Conservation (phyloP, 768 basidiomycete genomes). For the Phanerochaete carnosa region DNA sequence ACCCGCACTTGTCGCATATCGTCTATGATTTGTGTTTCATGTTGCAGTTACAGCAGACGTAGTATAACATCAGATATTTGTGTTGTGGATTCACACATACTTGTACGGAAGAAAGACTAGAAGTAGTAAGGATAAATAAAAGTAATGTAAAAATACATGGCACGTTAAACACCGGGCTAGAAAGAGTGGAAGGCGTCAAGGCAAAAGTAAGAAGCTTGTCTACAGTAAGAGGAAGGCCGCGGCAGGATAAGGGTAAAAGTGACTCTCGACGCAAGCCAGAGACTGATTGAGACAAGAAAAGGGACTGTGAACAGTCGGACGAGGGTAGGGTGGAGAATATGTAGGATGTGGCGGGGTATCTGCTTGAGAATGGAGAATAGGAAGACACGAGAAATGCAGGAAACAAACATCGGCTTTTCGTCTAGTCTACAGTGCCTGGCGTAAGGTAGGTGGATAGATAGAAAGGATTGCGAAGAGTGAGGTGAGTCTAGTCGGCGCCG, state of each 20-base stretch:
- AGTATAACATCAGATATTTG: background rate
- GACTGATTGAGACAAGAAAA: background rate
- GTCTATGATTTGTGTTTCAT: background rate
- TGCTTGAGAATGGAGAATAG: background rate
- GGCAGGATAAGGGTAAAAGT: background rate
- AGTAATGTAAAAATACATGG: background rate
- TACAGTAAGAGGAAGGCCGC: background rate
- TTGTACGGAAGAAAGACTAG: background rate
- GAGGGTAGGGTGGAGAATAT: background rate
- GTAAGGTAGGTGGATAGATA: background rate
- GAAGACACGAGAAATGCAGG: background rate
- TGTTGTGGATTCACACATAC: background rate
- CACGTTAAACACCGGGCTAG: background rate
- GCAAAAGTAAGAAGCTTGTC: background rate
- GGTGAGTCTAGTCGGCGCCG: background rate
- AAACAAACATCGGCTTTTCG: background rate
- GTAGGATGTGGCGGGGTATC: background rate
- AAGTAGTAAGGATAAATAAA: background rate
- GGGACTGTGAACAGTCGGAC: background rate
- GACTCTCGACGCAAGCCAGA: background rate
- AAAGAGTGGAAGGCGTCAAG: background rate
- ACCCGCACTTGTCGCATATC: background rate
- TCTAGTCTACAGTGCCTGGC: background rate
- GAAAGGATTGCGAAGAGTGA: background rate
- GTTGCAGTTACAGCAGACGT: background rate